Evolutionary conservation across 805 yeast genomes (phyloP), one percentile per base, ranked within the genome.

Genomic region (Lachancea sp.): DNA sequence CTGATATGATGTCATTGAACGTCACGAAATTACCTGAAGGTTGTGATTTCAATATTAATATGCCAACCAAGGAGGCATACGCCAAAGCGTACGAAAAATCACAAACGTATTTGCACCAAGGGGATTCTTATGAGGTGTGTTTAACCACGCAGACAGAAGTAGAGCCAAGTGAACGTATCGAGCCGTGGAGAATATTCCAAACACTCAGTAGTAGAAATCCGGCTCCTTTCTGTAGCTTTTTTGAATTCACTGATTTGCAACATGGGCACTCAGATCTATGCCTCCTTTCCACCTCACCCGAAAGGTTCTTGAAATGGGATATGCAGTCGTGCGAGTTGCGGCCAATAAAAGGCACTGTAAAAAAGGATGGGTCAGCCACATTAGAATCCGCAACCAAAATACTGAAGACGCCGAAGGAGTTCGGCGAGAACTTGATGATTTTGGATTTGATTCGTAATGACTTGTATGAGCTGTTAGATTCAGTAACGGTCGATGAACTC

Each of bases 261-360:
- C 45, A 40, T 23, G 39, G 41, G n/a, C 41, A 42, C 20, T 71
- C 67, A 2, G 83, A 80, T 45, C 36, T 61, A 6, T 68, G 71
- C 9, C 64, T 92, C 23, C 69, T 90, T 2, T 86, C 96, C 2
- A 82, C 96, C 0, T 90, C 97, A 0, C 99, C 99, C 0, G 99
- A 92, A 60, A 69, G 98, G 47, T 94, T 92, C 54, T 57, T 94
- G 38, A 73, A 80, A 2, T 94, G 97, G 96, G 71, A 71, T 40
- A 59, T 69, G 17, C 56, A 61, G 8, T 55, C 60, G 0, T 83
- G 92, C 43, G 95, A 92, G 61, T 70, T 92, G 55, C 70, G 97
- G 40, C 99, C 99, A 1, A 92, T 92, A 42, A 92, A 92, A 59
- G 99, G 99, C 4, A 92, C 99, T 0, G 96, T 92, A 2, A 77